Conservation (phyloP, 2,329 filamentous ascomycete genomes). For the Penicillium sclerotiorum region DNA sequence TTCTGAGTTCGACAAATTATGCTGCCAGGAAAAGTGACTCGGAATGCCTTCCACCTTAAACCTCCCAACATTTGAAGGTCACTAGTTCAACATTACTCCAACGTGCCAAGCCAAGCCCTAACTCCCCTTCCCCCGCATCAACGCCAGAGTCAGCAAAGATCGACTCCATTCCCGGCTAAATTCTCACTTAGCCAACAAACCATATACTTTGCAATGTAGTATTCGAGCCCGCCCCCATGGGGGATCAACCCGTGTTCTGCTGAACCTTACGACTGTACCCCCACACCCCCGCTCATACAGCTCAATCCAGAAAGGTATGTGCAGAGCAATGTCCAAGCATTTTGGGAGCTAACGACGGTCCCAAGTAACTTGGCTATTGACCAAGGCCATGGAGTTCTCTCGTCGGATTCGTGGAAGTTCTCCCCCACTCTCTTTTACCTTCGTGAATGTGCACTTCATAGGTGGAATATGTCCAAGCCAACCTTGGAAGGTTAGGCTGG, state of each 20-base stretch:
- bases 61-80: neutral
- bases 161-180: constrained; percentile 6
- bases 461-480: constrained; percentile 1
- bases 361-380: neutral
- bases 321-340: neutral
- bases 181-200: neutral
- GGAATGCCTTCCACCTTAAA: neutral
- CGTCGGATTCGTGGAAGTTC: constrained; percentile 28
- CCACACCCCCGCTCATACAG: constrained; percentile 8
- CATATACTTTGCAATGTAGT: neutral
- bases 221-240: neutral
- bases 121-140: constrained; percentile 6
- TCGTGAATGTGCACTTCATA: neutral
- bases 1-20: too few species aligned
- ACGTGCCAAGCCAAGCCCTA: constrained; percentile 8
- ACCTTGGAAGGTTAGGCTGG: constrained; percentile 1
- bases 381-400: neutral
- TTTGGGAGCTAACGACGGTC: too few species aligned
- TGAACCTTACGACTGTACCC: constrained; percentile 8
- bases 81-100: neutral
- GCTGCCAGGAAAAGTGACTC: too few species aligned
- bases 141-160: constrained; percentile 5
- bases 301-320: neutral
- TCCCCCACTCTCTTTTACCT: constrained; percentile 15
- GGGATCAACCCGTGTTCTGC: neutral